Evolutionary conservation across 2,329 filamentous ascomycete species (phyloP), one percentile per base, ranked within the genome.

Genomic region (Fusarium duplospermum): DNA sequence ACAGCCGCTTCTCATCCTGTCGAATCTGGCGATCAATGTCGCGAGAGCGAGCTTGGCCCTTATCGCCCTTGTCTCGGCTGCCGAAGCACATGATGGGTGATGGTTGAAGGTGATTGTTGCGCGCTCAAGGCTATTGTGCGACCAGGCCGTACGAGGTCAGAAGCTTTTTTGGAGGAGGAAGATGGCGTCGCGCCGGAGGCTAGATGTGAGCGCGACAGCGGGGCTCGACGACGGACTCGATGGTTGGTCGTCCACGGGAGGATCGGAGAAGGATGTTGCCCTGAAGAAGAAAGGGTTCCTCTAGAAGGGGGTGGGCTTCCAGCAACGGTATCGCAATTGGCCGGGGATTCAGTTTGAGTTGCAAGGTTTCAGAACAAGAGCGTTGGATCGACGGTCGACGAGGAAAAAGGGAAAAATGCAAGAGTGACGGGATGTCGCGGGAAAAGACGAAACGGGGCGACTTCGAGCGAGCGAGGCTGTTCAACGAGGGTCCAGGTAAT

Each of bases 11-110:
- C 86, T 96, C 94, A 86, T 98, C 96, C 78, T 92, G 90, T 71
- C 94, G 93, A 78, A 99, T 90, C 79, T 90, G 86, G 84, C 93
- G 94, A 81, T 99, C 96, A 77, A 99, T 95, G 82, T 96, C 94
- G 81, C 90, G 87, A 70, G 90, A 92, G 78, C 89, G 90, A 70
- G 87, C 85, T 29, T 82, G 83, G 74, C 86, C 86, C 77, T 86
- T 85, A 69, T 85, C 84, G 71, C 83, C 83, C 76, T 86, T 86
- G 66, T 87, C 85, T 76, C 89, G 86, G 73, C 85, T 83, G 71
- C 90, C 89, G 82, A 93, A 93, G 82, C 91, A 93, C 91, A 93
- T 93, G 68, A 72, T 79, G 70, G 52, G 69, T 40, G 66, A 61
- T 36, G 16, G 31, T 67, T 66, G 58, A 52, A 24, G 36, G 50